Evolutionary conservation across 257 asterid genomes (phyloP).

Genomic region (Datura wrightii): DNA sequence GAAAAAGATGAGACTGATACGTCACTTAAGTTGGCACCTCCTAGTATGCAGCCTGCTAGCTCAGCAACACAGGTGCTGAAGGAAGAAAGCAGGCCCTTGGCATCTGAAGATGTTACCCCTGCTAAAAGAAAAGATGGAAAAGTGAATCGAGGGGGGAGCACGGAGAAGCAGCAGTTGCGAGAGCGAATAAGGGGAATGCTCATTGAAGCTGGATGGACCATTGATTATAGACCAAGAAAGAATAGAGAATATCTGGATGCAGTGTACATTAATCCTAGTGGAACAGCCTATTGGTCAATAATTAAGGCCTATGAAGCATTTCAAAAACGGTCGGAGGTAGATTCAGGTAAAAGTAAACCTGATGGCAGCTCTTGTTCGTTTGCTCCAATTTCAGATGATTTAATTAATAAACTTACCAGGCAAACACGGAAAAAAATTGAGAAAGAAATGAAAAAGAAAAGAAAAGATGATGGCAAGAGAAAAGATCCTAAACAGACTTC

Average conservation of each 20-base stretch:
- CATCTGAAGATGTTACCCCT: conserved; percentile 35
- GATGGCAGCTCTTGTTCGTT: conserved; percentile 60
- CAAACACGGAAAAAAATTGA: conserved; percentile 86
- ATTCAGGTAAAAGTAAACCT: conserved; percentile 44
- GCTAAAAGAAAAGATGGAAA: conserved; percentile 51
- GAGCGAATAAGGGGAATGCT: conserved; percentile 89
- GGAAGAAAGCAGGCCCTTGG: conserved; percentile 52
- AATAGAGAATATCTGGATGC: conserved; percentile 94
- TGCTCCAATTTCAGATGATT: conserved; percentile 76
- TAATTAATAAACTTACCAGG: conserved; percentile 80
- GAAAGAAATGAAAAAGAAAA: conserved; percentile 81
- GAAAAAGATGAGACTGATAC: conserved; percentile 66
- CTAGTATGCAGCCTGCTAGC: conserved; percentile 55
- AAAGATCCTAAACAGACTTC: conserved; percentile 50
- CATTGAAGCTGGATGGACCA: conserved; percentile 79
- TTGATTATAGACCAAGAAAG: conserved; percentile 93
- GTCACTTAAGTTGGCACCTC: conserved; percentile 70
- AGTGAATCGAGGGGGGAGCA: conserved; percentile 77
- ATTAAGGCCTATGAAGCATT: conserved; percentile 94
- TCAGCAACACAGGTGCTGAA: conserved; percentile 59
- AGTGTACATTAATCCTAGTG: conserved; percentile 81
- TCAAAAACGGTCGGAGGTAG: conserved; percentile 70
- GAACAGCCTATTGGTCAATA: conserved; percentile 98
- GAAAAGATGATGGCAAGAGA: conserved; percentile 50
- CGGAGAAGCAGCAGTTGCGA: conserved; percentile 93